Evolutionary conservation across 2,329 filamentous ascomycete genomes (phyloP), one percentile per base, ranked within the genome.

Genomic region (Aureobasidium melanogenum): DNA sequence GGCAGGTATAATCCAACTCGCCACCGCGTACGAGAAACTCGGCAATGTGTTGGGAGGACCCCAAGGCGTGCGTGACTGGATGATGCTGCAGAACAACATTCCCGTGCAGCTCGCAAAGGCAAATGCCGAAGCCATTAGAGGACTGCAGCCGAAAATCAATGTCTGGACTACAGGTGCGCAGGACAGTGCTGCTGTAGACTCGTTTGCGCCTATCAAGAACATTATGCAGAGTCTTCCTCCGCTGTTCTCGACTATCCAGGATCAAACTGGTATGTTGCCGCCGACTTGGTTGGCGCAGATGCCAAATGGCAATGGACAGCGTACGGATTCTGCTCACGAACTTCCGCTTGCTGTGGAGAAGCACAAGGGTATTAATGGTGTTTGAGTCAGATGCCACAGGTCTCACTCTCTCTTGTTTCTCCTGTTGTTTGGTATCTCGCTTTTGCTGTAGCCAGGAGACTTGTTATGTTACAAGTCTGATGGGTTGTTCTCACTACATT

Each of bases 61-160:
- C 2, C 82, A 86, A 38, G 88, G 88, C 32, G 80, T 96, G 62
- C 79, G 95, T 67, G 87, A 92, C 72, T 93, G 88, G 79, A 82
- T 93, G 75, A 95, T 95, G 91, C 85, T 96, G 70, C 87, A 92
- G 76, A 87, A 87, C 73, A 87, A 87, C 67, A 89, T 87, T 0
- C 93, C 90, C 73, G 83, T 89, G 70, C 82, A 86, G 67, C 82
- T 95, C 54, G 90, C 90, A 62, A 81, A 87, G 67, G 89, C 88
- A 54, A 95, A 95, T 68, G 89, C 88, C 50, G 72, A 80, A 34
- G 90, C 89, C 34, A 84, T 95, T 70, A 80, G 84, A 56, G 90
- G 90, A 28, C 76, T 95, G 66, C 83, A 91, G 72, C 91, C 91
- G 66, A 95, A 95, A 86, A 94, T 95, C 76, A 91, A 86, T 64